Evolutionary conservation across 176 grass and related monocot species (phyloP).

Genomic region (Leersia perrieri): DNA sequence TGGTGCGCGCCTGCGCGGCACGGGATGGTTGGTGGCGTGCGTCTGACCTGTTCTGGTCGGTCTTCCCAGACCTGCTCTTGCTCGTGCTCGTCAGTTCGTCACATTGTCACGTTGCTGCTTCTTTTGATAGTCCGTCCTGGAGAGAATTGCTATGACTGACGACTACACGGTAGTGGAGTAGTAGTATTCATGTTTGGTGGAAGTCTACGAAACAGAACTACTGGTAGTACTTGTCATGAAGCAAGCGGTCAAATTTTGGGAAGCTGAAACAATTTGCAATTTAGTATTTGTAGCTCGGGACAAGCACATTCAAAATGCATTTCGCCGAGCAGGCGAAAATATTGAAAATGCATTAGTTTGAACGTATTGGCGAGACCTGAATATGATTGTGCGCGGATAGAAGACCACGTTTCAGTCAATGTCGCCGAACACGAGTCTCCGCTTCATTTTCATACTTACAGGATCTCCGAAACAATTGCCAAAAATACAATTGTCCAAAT

Average conservation of each 20-base stretch:
- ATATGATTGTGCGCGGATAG: not conserved
- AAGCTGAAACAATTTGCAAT: not conserved
- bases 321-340: not conserved
- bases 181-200: not conserved
- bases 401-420: not conserved
- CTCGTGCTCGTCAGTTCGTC: not conserved
- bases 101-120: not conserved
- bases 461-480: no score
- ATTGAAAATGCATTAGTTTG: not conserved
- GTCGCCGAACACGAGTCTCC: not conserved
- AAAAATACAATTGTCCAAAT: no score
- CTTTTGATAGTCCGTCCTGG: not conserved
- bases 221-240: not conserved
- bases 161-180: no score
- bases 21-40: conserved; percentile 20
- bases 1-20: not conserved
- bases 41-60: not conserved
- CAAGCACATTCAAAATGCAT: not conserved
- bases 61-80: not conserved
- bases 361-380: not conserved
- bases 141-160: not conserved
- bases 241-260: not conserved
- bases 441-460: not conserved
- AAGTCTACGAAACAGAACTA: not conserved
- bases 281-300: not conserved